Conservation (phyloP, 1,284 basidiomycete species). For the Psilocybe mexicana region DNA sequence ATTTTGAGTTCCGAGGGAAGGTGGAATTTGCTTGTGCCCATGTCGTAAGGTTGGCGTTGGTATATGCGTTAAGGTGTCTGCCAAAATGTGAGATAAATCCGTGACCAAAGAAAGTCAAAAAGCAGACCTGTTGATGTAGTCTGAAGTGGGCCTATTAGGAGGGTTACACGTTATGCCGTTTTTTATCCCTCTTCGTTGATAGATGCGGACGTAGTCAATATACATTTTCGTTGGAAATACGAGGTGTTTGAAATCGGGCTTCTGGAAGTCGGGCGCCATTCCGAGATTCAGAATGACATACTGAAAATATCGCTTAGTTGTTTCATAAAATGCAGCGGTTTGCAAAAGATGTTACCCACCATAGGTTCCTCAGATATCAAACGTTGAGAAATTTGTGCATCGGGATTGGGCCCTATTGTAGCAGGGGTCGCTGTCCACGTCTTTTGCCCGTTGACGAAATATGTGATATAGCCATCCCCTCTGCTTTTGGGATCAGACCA, state of each 20-base stretch:
- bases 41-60: conserved; percentile 72
- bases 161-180: conserved; percentile 67
- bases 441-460: conserved; percentile 61
- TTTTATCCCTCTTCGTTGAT: conserved; percentile 63
- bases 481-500: conserved; percentile 67
- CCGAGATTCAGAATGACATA: conserved; percentile 77
- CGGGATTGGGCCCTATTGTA: conserved; percentile 60
- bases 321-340: neutral
- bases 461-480: conserved; percentile 69
- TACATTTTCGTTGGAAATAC: conserved; percentile 71
- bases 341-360: conserved; percentile 31
- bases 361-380: conserved; percentile 74
- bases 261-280: conserved; percentile 69
- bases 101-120: conserved; percentile 5
- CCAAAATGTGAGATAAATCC: conserved; percentile 8
- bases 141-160: conserved; percentile 56
- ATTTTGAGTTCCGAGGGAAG: conserved; percentile 68
- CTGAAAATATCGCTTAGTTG: conserved; percentile 35
- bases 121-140: conserved; percentile 59
- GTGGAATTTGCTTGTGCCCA: conserved; percentile 68
- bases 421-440: conserved; percentile 69
- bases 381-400: conserved; percentile 54
- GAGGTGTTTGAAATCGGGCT: conserved; percentile 64
- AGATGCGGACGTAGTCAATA: conserved; percentile 78
- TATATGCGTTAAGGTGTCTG: conserved; percentile 69